Evolutionary conservation across 441 rosid genomes (phyloP).

Genomic region (Adansonia madagascariensis): DNA sequence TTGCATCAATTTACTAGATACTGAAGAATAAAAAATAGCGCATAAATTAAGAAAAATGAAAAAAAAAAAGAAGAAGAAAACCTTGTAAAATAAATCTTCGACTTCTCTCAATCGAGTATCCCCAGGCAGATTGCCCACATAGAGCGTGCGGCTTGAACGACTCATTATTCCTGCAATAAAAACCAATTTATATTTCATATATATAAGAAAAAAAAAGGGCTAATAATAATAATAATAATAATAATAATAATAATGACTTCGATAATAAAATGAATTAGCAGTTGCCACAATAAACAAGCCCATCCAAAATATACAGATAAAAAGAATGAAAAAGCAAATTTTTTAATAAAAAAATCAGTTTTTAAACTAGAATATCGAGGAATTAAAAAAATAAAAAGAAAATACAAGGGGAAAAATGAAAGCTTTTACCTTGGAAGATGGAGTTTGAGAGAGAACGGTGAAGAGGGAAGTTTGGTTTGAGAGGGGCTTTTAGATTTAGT

Average conservation of each 20-base stretch:
- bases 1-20: not conserved
- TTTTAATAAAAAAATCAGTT: too few relatives aligned
- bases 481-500: not conserved
- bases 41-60: not conserved
- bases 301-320: not conserved
- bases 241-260: too few relatives aligned
- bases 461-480: not conserved
- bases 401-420: not conserved
- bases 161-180: slow-evolving; percentile 52
- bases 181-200: slow-evolving; percentile 24
- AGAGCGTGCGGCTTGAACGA: slow-evolving; percentile 72
- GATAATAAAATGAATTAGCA: not conserved
- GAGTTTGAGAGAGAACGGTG: not conserved
- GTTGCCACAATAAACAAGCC: not conserved
- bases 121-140: slow-evolving; percentile 85
- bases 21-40: not conserved
- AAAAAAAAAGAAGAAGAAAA: slow-evolving; percentile 19
- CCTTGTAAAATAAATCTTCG: slow-evolving; percentile 87
- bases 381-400: not conserved
- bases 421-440: not conserved
- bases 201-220: not conserved
- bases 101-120: slow-evolving; percentile 79
- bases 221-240: not conserved
- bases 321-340: too few relatives aligned
- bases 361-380: too few relatives aligned